A percentile compares a stretch with the other conserved stretches of the same genome.
Conservation (phyloP, 2,329 filamentous ascomycete genomes). For the Metarhizium album region DNA sequence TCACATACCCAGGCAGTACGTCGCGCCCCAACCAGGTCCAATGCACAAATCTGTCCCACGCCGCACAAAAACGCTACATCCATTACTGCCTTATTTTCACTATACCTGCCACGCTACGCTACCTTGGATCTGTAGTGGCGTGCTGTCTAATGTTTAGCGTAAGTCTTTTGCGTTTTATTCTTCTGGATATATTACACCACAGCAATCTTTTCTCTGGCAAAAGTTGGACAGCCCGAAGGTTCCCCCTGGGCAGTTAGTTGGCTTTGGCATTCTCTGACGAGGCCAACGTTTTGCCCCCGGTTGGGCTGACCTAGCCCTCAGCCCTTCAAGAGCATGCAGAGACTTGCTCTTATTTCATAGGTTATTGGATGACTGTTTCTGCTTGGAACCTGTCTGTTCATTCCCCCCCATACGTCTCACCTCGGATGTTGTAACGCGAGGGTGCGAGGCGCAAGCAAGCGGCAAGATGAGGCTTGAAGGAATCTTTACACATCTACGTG, state of each 20-base stretch:
- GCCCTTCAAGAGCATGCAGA: not conserved
- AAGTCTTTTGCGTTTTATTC: not conserved
- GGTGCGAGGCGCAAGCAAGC: not conserved
- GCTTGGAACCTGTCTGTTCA: not conserved
- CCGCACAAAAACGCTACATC: not conserved
- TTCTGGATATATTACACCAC: not conserved
- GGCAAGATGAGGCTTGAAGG: not conserved
- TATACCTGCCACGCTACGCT: constrained; percentile 2
- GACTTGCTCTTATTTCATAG: not conserved
- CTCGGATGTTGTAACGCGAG: not conserved
- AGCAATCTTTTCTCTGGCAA: not conserved
- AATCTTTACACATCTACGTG: not conserved
- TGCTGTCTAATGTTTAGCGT: not conserved
- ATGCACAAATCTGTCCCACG: not conserved
- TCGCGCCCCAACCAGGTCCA: not conserved
- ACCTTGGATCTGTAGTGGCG: not conserved
- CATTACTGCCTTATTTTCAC: not conserved
- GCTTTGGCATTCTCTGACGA: not conserved
- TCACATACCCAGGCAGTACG: not conserved
- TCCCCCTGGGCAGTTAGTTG: not conserved
- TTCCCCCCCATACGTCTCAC: not conserved
- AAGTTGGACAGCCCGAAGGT: not conserved
- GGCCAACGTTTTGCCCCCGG: not conserved
- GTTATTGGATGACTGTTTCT: not conserved
- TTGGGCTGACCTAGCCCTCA: not conserved